These are phyloP conservation scores for Auriscalpium vulgare DNA, from an alignment of 768 basidiomycete species.

Conservation along the genomic window DNA sequence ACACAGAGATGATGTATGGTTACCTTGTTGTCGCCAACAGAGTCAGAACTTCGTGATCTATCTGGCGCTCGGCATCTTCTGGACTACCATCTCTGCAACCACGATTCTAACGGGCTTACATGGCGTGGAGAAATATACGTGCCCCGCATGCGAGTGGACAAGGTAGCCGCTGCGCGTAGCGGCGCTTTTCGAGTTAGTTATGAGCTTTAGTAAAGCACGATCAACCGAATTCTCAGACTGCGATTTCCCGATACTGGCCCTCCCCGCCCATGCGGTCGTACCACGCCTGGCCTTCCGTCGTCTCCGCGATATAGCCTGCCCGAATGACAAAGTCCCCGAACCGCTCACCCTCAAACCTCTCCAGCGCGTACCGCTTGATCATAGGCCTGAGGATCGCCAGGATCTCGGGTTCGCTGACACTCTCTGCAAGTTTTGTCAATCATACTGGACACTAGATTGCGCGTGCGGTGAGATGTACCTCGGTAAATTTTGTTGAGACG, in stretches of 20 bases:
- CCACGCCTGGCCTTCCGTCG: conserved; percentile 78
- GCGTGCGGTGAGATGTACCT: conserved; percentile 33
- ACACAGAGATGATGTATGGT: too few relatives aligned
- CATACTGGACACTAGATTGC: too few relatives aligned
- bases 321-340: conserved; percentile 96
- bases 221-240: background rate
- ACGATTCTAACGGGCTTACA: too few relatives aligned
- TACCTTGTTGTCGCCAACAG: too few relatives aligned
- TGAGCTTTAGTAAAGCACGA: too few relatives aligned
- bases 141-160: too few relatives aligned
- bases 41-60: too few relatives aligned
- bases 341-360: conserved; percentile 78
- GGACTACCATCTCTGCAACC: too few relatives aligned
- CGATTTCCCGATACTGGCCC: conserved; percentile 41
- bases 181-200: too few relatives aligned
- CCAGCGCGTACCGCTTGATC: conserved; percentile 90
- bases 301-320: conserved; percentile 83
- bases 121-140: too few relatives aligned
- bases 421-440: conserved; percentile 38
- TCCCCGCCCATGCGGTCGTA: conserved; percentile 82
- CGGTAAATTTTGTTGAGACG: conserved; percentile 94
- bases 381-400: conserved; percentile 83
- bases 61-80: too few relatives aligned
- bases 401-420: conserved; percentile 87
- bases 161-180: too few relatives aligned